A percentile compares a stretch with the other conserved stretches of the same genome.
Evolutionary conservation across 1,284 basidiomycete species (phyloP).

Genomic region (Fomitopsis schrenkii): DNA sequence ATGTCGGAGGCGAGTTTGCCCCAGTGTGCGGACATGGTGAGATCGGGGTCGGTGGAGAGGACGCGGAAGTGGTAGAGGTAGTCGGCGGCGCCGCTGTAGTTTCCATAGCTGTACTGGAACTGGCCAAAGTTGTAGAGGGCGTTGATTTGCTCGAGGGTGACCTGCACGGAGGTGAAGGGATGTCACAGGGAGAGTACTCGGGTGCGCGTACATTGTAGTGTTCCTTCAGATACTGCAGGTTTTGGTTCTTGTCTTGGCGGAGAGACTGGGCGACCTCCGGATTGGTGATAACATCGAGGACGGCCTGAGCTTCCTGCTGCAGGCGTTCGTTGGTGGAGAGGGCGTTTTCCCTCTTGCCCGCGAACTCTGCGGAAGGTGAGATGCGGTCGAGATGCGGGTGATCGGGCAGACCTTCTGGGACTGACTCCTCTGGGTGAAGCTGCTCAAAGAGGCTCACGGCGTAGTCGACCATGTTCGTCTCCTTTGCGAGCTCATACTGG

Average conservation of each 20-base stretch:
- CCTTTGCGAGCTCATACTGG: conserved; percentile 96
- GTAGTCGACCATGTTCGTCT: conserved; percentile 96
- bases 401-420: conserved; percentile 54
- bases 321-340: conserved; percentile 83
- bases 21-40: conserved; percentile 96
- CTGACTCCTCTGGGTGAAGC: conserved; percentile 65
- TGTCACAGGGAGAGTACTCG: background rate
- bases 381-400: background rate
- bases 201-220: conserved; percentile 75
- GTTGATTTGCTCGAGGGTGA: conserved; percentile 92
- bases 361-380: conserved; percentile 59
- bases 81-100: conserved; percentile 94
- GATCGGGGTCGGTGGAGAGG: conserved; percentile 88
- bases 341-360: conserved; percentile 74
- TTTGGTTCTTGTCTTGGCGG: conserved; percentile 95
- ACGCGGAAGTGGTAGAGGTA: conserved; percentile 99
- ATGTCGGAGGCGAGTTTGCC: conserved; percentile 97
- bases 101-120: conserved; percentile 97
- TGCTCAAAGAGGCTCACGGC: conserved; percentile 77
- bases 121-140: conserved; percentile 97
- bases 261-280: conserved; percentile 90
- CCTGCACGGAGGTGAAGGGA: conserved; percentile 39
- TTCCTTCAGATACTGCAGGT: conserved; percentile 90
- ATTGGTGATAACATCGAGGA: conserved; percentile 95
- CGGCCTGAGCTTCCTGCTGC: conserved; percentile 86